Conservation (phyloP, 2,329 filamentous ascomycete genomes). For the Shiraia sp. region DNA sequence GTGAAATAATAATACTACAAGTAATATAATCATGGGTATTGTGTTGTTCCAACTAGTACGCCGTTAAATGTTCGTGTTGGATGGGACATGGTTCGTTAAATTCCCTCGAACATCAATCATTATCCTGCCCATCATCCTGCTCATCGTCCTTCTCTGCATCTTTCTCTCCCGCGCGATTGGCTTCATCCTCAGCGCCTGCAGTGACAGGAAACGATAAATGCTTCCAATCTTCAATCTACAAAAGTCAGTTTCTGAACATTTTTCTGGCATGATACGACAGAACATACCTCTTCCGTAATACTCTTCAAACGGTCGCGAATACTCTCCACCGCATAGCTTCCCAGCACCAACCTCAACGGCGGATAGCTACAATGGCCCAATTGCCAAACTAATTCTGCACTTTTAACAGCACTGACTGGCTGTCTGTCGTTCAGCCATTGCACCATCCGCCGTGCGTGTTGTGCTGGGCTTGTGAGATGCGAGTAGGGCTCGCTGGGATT, state of each 20-base stretch:
- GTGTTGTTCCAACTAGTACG: too few species aligned
- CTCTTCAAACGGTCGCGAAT: conserved; percentile 86
- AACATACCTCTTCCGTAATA: conserved; percentile 82
- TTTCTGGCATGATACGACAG: background rate
- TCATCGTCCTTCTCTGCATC: conserved; percentile 24
- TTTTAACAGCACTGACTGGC: conserved; percentile 89
- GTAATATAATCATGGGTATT: too few species aligned
- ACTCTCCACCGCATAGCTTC: conserved; percentile 94
- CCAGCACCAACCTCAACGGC: conserved; percentile 81
- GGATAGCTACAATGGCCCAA: conserved; percentile 94
- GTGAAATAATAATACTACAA: too few species aligned
- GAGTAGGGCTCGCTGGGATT: conserved; percentile 77
- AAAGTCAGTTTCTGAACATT: conserved; percentile 2
- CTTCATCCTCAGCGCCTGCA: conserved; percentile 24
- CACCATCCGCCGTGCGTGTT: conserved; percentile 87
- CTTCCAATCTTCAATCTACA: conserved; percentile 33
- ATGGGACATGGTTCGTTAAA: too few species aligned
- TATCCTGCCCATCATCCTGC: conserved; percentile 28
- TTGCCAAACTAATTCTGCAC: conserved; percentile 91
- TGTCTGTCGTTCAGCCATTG: conserved; percentile 94
- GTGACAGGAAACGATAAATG: conserved; percentile 27
- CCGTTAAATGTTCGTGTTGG: too few species aligned
- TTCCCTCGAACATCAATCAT: conserved; percentile 18
- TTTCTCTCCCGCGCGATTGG: too few species aligned
- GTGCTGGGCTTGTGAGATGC: conserved; percentile 75